Percentiles rank a stretch among this genome's conserved stretches.
Evolutionary conservation across 805 yeast species (phyloP).

Genomic region (Metschnikowia bowlesiae): DNA sequence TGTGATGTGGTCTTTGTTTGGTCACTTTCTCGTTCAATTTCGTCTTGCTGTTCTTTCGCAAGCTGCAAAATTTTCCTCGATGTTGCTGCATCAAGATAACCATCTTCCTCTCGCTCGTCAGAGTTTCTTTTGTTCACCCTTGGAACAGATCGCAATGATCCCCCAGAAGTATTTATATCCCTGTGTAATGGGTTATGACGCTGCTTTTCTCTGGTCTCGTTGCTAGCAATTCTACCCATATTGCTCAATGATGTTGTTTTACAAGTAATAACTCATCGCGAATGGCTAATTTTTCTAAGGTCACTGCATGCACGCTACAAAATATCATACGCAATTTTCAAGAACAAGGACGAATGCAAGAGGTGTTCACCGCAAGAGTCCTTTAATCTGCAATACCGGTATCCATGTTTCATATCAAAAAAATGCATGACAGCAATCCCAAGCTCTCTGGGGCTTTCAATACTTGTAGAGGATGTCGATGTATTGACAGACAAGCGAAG

Average conservation of each 20-base stretch:
- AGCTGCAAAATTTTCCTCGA: slow-evolving; percentile 83
- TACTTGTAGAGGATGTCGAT: slow-evolving; percentile 13
- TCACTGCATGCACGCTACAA: slow-evolving; percentile 1
- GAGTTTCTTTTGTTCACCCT: slow-evolving; percentile 28
- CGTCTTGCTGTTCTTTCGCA: slow-evolving; percentile 92
- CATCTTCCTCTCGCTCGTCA: slow-evolving; percentile 49
- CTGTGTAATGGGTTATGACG: slow-evolving; percentile 80
- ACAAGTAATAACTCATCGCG: slow-evolving; percentile 8
- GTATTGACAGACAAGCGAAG: slow-evolving; percentile 50
- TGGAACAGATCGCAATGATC: slow-evolving; percentile 52
- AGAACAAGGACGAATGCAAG: slow-evolving; percentile 48
- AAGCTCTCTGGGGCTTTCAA: slow-evolving; percentile 27
- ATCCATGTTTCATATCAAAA: slow-evolving; percentile 68
- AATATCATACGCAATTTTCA: slow-evolving; percentile 28
- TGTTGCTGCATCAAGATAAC: slow-evolving; percentile 70
- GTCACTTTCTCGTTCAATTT: slow-evolving; percentile 50
- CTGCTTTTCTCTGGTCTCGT: slow-evolving; percentile 48
- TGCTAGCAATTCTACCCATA: slow-evolving; percentile 66
- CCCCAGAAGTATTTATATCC: slow-evolving; percentile 72
- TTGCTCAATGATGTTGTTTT: background rate
- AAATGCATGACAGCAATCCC: slow-evolving; percentile 64
- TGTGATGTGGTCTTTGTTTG: background rate
- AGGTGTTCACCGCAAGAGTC: slow-evolving; percentile 78
- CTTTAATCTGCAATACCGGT: slow-evolving; percentile 72
- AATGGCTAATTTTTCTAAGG: background rate